phyloP scores from a whole-genome alignment of 768 basidiomycete genomes.

The Trametes maxima region DNA sequence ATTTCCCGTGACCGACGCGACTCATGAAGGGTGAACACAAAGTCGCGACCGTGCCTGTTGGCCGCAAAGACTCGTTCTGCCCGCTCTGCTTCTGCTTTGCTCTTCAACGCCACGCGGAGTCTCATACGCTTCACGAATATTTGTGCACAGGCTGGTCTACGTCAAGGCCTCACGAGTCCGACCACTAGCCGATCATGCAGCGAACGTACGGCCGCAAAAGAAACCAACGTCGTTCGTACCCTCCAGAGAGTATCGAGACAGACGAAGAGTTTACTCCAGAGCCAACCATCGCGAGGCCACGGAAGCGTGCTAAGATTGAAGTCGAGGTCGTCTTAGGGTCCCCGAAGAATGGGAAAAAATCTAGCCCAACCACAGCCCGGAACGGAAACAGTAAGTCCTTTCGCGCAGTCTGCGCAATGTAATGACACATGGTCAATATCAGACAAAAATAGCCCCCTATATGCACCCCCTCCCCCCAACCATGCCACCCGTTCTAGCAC shows the following conservation, averaged over 20 bases:
- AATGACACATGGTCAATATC: background rate
- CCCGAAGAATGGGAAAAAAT: background rate
- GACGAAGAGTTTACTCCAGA: conserved; percentile 1
- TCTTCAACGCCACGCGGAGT: no score
- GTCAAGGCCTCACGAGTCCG: background rate
- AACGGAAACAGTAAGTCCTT: conserved; percentile 4
- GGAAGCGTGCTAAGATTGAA: conserved; percentile 37
- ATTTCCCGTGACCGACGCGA: conserved; percentile 20
- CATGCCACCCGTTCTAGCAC: background rate
- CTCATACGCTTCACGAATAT: no score
- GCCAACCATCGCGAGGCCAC: conserved; percentile 17
- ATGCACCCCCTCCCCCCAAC: background rate
- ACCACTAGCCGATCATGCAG: conserved; percentile 29
- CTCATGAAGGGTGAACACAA: background rate
- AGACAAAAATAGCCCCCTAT: background rate
- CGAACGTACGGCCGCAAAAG: conserved; percentile 41
- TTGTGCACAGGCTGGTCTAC: no score
- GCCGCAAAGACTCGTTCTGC: no score
- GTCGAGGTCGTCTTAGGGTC: conserved; percentile 33
- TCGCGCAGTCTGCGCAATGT: background rate
- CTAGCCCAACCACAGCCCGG: background rate
- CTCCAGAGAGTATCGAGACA: conserved; percentile 3
- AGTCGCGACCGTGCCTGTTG: conserved; percentile 10
- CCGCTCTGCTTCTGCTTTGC: no score
- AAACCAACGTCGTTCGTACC: conserved; percentile 25